Conservation (phyloP, 208 protist species). For the Kentomonas sorsogonicus region DNA sequence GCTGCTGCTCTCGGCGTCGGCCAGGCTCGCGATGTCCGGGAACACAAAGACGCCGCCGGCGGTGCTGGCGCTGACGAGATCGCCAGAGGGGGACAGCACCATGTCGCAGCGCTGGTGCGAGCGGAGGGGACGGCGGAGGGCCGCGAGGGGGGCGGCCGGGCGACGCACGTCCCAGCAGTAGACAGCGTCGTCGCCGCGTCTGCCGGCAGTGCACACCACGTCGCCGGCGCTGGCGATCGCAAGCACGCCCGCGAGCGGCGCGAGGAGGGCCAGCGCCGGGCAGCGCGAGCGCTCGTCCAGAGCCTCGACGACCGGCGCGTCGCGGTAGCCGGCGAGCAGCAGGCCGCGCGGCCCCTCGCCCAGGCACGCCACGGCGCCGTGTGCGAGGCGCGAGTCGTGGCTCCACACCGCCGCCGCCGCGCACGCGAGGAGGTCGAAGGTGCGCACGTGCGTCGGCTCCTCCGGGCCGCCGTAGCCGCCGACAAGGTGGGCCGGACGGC, state of each 20-base stretch:
- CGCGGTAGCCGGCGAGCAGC: slow-evolving; percentile 44
- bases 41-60: slow-evolving; percentile 41
- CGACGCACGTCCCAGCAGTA: slow-evolving; percentile 63
- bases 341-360: slow-evolving; percentile 26
- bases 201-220: not conserved
- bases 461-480: slow-evolving; percentile 71
- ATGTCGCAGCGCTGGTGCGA: slow-evolving; percentile 55
- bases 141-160: slow-evolving; percentile 21
- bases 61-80: slow-evolving; percentile 44
- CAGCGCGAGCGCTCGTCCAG: slow-evolving; percentile 51
- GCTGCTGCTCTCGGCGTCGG: not conserved
- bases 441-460: slow-evolving; percentile 52
- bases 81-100: slow-evolving; percentile 14
- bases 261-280: slow-evolving; percentile 39
- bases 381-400: slow-evolving; percentile 21
- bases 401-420: slow-evolving; percentile 31
- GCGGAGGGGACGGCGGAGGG: slow-evolving; percentile 19
- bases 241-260: slow-evolving; percentile 11
- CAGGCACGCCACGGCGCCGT: slow-evolving; percentile 29
- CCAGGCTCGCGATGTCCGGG: slow-evolving; percentile 1
- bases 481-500: slow-evolving; percentile 17
- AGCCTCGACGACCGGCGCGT: slow-evolving; percentile 46
- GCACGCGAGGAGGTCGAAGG: slow-evolving; percentile 61
- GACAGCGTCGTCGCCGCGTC: slow-evolving; percentile 42
- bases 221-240: not conserved